A percentile compares a stretch with the other conserved stretches of the same genome.
Evolutionary conservation across 2,329 filamentous ascomycete genomes (phyloP).

Genomic region (Colletotrichum sp.): DNA sequence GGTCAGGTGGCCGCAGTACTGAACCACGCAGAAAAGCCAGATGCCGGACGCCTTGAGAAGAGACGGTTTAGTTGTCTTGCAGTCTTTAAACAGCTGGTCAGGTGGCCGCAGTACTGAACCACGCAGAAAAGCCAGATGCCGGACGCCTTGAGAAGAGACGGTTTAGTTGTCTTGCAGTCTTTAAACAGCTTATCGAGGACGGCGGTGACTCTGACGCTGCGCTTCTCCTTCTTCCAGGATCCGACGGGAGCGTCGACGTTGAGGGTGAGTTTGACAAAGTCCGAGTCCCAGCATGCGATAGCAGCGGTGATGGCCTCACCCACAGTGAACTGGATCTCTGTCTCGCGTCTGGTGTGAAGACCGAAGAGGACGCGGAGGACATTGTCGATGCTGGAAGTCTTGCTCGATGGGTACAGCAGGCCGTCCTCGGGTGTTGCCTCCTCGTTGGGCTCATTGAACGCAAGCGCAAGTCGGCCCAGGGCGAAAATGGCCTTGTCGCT

Average conservation of each 20-base stretch:
- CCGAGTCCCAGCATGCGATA: conserved; percentile 82
- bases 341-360: conserved; percentile 83
- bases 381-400: conserved; percentile 12
- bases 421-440: conserved; percentile 25
- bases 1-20: conserved; percentile 82
- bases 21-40: conserved; percentile 90
- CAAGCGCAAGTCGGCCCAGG: conserved; percentile 77
- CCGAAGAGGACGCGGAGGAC: conserved; percentile 69
- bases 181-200: conserved; percentile 76
- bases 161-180: conserved; percentile 85
- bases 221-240: conserved; percentile 41
- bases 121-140: conserved; percentile 95
- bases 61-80: conserved; percentile 84
- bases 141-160: conserved; percentile 86
- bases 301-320: conserved; percentile 86
- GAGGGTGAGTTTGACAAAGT: conserved; percentile 74
- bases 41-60: conserved; percentile 92
- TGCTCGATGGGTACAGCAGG: neutral
- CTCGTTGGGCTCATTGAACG: conserved; percentile 48
- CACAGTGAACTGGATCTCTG: conserved; percentile 88
- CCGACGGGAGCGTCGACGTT: conserved; percentile 68
- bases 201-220: conserved; percentile 8
- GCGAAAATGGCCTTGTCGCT: conserved; percentile 83
- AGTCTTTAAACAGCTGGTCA: conserved; percentile 75
- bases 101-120: conserved; percentile 86